Evolutionary conservation across 805 yeast genomes (phyloP).

Genomic region (Hanseniaspora lachancei): DNA sequence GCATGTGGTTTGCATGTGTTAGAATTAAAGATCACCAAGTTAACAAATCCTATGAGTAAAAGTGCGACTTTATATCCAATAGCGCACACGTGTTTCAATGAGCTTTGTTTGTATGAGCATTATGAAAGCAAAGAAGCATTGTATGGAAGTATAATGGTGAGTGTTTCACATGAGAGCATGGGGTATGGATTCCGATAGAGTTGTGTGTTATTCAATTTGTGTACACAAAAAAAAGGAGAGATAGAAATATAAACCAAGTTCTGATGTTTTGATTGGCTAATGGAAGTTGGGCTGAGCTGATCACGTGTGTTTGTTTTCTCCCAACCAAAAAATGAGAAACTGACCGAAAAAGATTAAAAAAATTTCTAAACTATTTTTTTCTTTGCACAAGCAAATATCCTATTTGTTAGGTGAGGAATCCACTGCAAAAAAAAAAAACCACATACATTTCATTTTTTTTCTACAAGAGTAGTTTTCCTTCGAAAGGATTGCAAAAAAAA

Average conservation of each 20-base stretch:
- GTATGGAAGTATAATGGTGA: constrained; percentile 38
- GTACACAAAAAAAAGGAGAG: too few relatives aligned
- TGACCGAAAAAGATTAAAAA: not conserved
- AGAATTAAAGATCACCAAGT: constrained; percentile 52
- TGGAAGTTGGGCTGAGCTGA: too few relatives aligned
- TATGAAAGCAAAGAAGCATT: constrained; percentile 48
- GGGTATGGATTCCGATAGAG: constrained; percentile 67
- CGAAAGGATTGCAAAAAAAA: too few relatives aligned
- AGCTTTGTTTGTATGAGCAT: constrained; percentile 53
- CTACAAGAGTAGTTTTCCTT: too few relatives aligned
- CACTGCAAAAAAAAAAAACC: too few relatives aligned
- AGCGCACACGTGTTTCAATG: constrained; percentile 93
- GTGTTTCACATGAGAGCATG: constrained; percentile 63
- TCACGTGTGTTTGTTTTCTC: not conserved
- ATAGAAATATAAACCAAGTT: too few relatives aligned
- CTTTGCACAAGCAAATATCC: too few relatives aligned
- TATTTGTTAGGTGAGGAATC: too few relatives aligned
- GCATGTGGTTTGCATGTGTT: constrained; percentile 79
- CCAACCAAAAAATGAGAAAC: not conserved
- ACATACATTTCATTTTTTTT: too few relatives aligned
- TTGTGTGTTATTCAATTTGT: too few relatives aligned
- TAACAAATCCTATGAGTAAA: constrained; percentile 23
- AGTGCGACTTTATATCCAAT: constrained; percentile 47
- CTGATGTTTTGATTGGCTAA: too few relatives aligned
- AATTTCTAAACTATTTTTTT: not conserved